These are phyloP conservation scores for Rhytidiadelphus loreus DNA, from an alignment of 225 moss, liverwort and hornwort genomes.

Conservation along the genomic window DNA sequence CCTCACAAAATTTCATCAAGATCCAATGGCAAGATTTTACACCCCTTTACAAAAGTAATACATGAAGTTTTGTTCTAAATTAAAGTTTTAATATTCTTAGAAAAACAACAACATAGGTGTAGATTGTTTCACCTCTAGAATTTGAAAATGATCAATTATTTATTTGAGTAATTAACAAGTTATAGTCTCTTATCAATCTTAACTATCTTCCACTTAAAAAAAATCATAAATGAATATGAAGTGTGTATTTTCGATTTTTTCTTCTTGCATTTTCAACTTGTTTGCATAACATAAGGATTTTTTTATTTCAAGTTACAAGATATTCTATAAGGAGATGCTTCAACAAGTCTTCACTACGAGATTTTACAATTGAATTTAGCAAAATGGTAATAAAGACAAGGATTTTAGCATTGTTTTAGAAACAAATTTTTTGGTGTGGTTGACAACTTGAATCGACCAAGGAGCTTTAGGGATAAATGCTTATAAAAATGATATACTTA, in stretches of 20 bases:
- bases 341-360: not conserved
- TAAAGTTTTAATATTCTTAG: not conserved
- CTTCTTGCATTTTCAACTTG: too few species aligned
- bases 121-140: not conserved
- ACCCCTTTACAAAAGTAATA: not conserved
- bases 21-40: too few species aligned
- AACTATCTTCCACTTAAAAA: not conserved
- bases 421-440: not conserved
- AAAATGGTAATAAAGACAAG: not conserved
- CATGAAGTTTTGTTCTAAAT: not conserved
- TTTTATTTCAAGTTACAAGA: too few species aligned
- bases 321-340: not conserved
- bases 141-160: not conserved
- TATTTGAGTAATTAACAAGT: not conserved
- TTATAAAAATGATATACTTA: too few species aligned
- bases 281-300: not conserved
- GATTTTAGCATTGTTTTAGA: not conserved
- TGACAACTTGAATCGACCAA: not conserved
- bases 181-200: not conserved
- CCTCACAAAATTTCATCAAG: too few species aligned
- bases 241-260: not conserved
- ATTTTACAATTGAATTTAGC: too few species aligned
- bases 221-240: not conserved
- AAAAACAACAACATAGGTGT: accelerated
- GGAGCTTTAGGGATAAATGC: not conserved